Conservation (phyloP, 2,329 filamentous ascomycete genomes). For the Paracorniculantispora psalliotae region DNA sequence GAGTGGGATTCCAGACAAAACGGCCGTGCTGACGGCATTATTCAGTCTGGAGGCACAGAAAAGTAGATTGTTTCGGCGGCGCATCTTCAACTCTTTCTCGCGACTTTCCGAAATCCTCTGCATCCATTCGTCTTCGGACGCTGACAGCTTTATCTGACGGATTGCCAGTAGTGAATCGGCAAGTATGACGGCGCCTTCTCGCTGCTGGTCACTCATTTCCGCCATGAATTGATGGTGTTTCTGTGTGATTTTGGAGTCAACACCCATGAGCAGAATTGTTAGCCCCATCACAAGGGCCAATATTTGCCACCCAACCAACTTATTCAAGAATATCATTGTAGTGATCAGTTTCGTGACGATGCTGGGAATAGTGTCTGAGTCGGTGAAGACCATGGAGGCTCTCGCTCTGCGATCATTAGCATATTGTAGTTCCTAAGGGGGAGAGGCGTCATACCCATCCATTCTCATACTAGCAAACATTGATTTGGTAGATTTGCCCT, state of each 20-base stretch:
- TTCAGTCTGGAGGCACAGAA: neutral
- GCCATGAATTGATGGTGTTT: neutral
- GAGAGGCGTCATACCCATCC: neutral
- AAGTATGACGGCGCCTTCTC: neutral
- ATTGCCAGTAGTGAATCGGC: slow-evolving; percentile 10
- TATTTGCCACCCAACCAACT: slow-evolving; percentile 12
- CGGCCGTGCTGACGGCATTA: slow-evolving; percentile 6
- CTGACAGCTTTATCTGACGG: slow-evolving; percentile 14
- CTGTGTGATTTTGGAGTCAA: neutral
- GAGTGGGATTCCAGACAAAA: slow-evolving; percentile 2
- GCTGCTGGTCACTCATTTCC: neutral
- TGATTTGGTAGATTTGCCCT: neutral
- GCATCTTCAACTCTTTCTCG: slow-evolving; percentile 5
- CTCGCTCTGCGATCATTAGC: neutral
- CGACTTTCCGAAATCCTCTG: slow-evolving; percentile 5
- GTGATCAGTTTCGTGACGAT: neutral
- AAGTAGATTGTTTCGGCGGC: neutral
- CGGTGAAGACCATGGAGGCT: neutral
- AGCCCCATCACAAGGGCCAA: slow-evolving; percentile 1
- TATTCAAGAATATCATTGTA: neutral
- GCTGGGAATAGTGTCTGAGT: neutral
- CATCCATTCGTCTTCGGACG: slow-evolving; percentile 9
- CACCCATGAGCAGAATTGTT: neutral
- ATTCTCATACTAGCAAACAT: neutral
- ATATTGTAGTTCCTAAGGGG: neutral